These are phyloP conservation scores for Kentomonas sorsogonicus DNA, from an alignment of 208 protist species.

Conservation along the genomic window DNA sequence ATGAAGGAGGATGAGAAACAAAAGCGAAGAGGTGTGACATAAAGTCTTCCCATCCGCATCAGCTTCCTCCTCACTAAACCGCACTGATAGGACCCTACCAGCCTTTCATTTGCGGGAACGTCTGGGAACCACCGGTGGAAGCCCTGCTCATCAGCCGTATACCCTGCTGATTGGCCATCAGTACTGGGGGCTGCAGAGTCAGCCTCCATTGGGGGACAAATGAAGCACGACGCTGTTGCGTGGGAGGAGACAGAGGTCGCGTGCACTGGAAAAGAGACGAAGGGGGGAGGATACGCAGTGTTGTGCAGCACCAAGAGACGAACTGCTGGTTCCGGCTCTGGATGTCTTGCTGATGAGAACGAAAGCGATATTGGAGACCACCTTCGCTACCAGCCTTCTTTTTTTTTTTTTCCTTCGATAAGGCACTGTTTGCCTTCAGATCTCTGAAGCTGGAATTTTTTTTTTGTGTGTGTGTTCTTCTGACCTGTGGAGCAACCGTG, in stretches of 20 bases:
- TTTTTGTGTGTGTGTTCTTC: constrained; percentile 1
- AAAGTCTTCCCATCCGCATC: constrained; percentile 48
- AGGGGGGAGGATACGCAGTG: neutral
- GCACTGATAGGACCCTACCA: constrained; percentile 44
- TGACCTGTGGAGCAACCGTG: too few species aligned
- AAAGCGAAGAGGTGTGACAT: constrained; percentile 43
- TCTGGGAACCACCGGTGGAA: constrained; percentile 48
- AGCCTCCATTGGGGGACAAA: neutral
- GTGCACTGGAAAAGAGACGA: too few species aligned
- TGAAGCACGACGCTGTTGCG: neutral
- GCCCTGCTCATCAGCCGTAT: constrained; percentile 24
- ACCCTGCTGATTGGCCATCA: constrained; percentile 15
- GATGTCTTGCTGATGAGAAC: too few species aligned
- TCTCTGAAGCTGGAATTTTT: neutral
- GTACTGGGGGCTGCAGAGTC: neutral
- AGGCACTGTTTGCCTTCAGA: neutral
- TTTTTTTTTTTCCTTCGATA: neutral
- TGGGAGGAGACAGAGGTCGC: too few species aligned
- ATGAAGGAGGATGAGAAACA: constrained; percentile 57
- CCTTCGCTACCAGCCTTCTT: too few species aligned
- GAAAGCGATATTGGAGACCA: too few species aligned
- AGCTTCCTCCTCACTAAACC: constrained; percentile 29
- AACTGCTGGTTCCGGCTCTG: neutral
- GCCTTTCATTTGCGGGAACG: constrained; percentile 35
- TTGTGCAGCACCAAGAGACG: neutral